Evolutionary conservation across 306 rosid genomes (phyloP), one percentile per base, ranked within the genome.

Genomic region (Purshia tridentata): DNA sequence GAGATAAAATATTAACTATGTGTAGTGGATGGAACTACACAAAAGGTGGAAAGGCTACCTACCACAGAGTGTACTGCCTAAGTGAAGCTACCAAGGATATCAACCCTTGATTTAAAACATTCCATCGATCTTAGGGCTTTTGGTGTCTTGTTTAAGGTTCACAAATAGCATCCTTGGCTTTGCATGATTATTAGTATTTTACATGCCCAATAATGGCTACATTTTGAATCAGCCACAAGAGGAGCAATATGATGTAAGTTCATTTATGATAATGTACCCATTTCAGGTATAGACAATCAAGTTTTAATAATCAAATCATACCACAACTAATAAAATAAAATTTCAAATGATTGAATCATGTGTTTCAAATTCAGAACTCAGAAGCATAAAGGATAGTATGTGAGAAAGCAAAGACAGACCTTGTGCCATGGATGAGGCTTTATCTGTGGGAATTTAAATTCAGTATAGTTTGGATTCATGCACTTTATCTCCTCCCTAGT

Each of bases 401-500:
- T 51, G 55, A 61, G 55, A 41, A 70, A 39, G 51, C 29, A 54
- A 69, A 41, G 57, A 55, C 69, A 65, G 55, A 89, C 98, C 95
- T 94, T 94, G 80, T 94, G 98, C 98, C 98, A 94, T 8, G 98
- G 98, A 81, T 94, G 98, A 77, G 98, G 98, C 85, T 94, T 91
- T 80, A 94, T 94, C 91, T 94, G 98, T 3, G 98, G 98, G 85
- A 94, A 94, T 79, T 94, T 94, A 72, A 90, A 94, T 70, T 94
- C 98, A 1, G 97, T 94, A 76, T 94, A 94, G 77, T 94, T 94
- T 75, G 98, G 98, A 81, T 94, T 94, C 98, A 94, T 94, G 87
- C 98, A 94, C 84, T 94, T 94, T 81, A 94, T 94, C 96, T 94
- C 98, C 79, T 94, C 98, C 76, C 98, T 91, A 19, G 97, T 94